These are phyloP conservation scores for Neurospora africana DNA, from an alignment of 495 filamentous ascomycete genomes.

Conservation along the genomic window DNA sequence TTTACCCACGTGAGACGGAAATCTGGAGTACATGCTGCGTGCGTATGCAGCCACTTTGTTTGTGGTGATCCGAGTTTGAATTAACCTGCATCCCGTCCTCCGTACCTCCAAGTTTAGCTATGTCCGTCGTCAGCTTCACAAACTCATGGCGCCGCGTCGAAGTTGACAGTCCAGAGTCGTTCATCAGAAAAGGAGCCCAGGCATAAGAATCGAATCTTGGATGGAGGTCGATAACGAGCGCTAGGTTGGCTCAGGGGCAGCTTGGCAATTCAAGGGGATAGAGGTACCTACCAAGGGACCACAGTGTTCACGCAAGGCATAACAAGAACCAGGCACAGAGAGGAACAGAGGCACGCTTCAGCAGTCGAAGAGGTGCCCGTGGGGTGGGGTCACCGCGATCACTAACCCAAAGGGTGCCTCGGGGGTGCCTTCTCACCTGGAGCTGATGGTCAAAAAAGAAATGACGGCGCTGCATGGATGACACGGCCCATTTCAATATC, in stretches of 20 bases:
- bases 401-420: not conserved
- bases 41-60: not conserved
- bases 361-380: not conserved
- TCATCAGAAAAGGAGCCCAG: not conserved
- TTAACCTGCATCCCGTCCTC: not conserved
- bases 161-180: not conserved
- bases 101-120: not conserved
- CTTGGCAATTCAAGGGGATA: not conserved
- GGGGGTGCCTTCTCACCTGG: not conserved
- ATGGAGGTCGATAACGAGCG: not conserved
- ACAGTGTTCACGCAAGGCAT: not conserved
- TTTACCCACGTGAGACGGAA: not conserved
- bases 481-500: not conserved
- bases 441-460: not conserved
- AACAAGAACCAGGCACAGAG: not conserved
- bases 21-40: not conserved
- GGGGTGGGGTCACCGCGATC: not conserved
- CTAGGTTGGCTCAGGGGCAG: not conserved
- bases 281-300: no score
- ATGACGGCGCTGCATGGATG: not conserved
- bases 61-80: not conserved
- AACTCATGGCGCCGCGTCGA: not conserved
- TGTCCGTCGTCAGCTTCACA: not conserved
- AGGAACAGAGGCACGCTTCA: not conserved
- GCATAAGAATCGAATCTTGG: not conserved